Evolutionary conservation across 805 yeast species (phyloP), one percentile per base, ranked within the genome.

Genomic region (Candida nemodendra): DNA sequence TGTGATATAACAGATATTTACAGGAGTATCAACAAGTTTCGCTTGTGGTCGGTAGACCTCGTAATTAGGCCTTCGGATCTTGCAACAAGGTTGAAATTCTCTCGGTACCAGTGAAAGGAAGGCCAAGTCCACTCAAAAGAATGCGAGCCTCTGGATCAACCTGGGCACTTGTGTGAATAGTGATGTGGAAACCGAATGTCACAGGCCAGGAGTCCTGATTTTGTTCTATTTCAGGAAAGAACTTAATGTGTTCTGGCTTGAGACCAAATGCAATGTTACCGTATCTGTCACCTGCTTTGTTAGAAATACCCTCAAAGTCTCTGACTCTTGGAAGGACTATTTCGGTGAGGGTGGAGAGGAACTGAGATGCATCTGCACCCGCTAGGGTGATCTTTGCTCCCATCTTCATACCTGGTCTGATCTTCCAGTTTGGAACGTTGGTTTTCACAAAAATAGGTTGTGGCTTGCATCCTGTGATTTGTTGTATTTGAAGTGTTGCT

Each of bases 171-270:
- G 98, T 91, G 59, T 85, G 85, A 50, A 93, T 66, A 27, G 87
- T 84, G 39, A 93, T 72, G 58, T 88, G 84, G 72, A 91, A 74
- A 41, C 96, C 97, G 58, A 81, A 87, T 21, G 89, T 78, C 47
- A 71, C 77, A 26, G 95, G 90, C 86, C 91, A 93, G 47, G 84
- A 68, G 61, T 91, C 98, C 59, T 82, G 88, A 64, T 84, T 88
- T 41, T 81, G 77, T 58, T 90, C 96, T 45, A 93, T 79, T 65
- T 93, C 99, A 3, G 99, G 99, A 75, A 93, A 93, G 56, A 72
- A 74, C 53, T 77, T 79, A 36, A 85, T 78, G 53, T 86, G 88
- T 37, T 83, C 86, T 2, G 86, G 79, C 27, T 76, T 77, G 51
- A 93, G 64, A 30, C 96, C 96, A 57, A 93, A 81, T 8, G 93